Evolutionary conservation across 2,329 filamentous ascomycete species (phyloP), one percentile per base, ranked within the genome.

Genomic region (Diaporthe aspalathi): DNA sequence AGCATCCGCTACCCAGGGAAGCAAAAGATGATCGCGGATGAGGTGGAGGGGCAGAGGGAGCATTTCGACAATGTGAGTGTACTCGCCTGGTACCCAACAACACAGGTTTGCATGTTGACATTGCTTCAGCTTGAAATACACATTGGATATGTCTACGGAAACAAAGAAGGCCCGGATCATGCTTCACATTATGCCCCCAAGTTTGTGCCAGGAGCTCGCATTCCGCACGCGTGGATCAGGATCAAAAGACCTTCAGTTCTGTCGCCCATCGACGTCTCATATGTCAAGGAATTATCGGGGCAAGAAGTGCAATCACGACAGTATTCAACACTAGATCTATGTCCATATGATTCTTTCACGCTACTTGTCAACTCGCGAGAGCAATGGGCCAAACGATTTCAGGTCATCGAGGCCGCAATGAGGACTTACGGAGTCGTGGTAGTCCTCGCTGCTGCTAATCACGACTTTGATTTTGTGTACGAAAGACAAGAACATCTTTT

Each of bases 61-160:
- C 83, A 84, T 70, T 84, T 84, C 65, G 81, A 84, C 67, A 83
- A 83, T 60, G 76, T 77, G 35, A 62, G 74, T 69, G 20, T 32
- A n/a, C 16, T 6, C 4, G n/a, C 5, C 22, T 29, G 38, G 24
- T 20, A 8, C 17, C 14, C 2, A 2, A n/a, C n/a, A n/a, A n/a
- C n/a, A n/a, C n/a, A n/a, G 20, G 35, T 5, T 8, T 47, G 20
- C 17, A 24, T 14, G 24, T 20, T 66, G 54, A 67, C 40, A 38
- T 4, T 12, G 1, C n/a, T 5, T 35, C 6, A 77, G 76, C 78
- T 83, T 8, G 81, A 80, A 45, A 76, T 85, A 8, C 83, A 85
- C 62, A 83, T 85, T 66, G 83, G 83, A 1, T 84, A 84, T 67
- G 78, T 84, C 0, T 84, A 85, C 71, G 82, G 82, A 3, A 74